Percentiles rank a stretch among this genome's conserved stretches.
Evolutionary conservation across 208 protist species (phyloP).

Genomic region (Zelonia costaricensis): DNA sequence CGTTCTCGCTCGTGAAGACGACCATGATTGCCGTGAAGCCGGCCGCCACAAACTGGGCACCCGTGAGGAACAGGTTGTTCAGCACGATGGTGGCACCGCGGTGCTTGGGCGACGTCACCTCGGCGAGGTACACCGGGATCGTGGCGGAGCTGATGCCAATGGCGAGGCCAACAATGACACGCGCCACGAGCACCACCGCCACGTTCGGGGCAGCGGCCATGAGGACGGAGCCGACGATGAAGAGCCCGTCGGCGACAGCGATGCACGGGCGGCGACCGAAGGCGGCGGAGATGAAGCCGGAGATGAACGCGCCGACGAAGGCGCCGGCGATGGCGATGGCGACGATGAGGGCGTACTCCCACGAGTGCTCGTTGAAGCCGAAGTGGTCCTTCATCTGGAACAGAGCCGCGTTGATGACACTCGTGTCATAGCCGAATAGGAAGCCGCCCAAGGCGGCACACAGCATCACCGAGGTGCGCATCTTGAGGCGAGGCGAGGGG

Average conservation of each 20-base stretch:
- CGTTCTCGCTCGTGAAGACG: slow-evolving; percentile 61
- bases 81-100: slow-evolving; percentile 88
- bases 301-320: slow-evolving; percentile 80
- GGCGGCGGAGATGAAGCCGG: slow-evolving; percentile 69
- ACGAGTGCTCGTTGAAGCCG: slow-evolving; percentile 74
- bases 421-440: slow-evolving; percentile 94
- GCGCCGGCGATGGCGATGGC: slow-evolving; percentile 82
- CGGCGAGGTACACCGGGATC: slow-evolving; percentile 91
- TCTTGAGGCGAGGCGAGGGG: too few species aligned
- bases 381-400: slow-evolving; percentile 94
- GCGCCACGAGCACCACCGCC: slow-evolving; percentile 68
- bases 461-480: slow-evolving; percentile 62
- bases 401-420: slow-evolving; percentile 89
- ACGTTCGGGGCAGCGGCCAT: slow-evolving; percentile 76
- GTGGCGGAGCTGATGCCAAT: slow-evolving; percentile 90
- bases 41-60: slow-evolving; percentile 84
- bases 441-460: slow-evolving; percentile 90
- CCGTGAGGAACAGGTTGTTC: slow-evolving; percentile 90
- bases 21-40: slow-evolving; percentile 72
- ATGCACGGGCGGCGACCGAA: slow-evolving; percentile 81
- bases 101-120: slow-evolving; percentile 73
- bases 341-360: slow-evolving; percentile 84
- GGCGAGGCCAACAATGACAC: slow-evolving; percentile 83
- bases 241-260: slow-evolving; percentile 72
- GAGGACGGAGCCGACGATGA: slow-evolving; percentile 77